Conservation (phyloP, 2,329 filamentous ascomycete genomes). For the Ascomycota sp. region DNA sequence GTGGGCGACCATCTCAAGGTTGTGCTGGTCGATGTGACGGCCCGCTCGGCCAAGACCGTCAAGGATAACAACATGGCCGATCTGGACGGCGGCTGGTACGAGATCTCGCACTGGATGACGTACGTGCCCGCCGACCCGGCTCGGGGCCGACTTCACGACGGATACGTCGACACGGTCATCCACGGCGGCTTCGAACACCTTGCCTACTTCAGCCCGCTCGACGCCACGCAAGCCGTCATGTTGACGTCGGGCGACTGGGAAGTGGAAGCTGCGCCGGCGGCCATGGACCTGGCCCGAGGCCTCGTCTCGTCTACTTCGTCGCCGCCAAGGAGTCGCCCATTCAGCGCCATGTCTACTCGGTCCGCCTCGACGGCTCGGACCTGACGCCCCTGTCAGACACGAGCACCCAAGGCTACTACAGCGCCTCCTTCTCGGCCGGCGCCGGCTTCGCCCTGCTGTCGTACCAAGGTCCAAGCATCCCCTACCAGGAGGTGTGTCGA, state of each 20-base stretch:
- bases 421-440: constrained; percentile 62
- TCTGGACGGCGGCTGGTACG: constrained; percentile 94
- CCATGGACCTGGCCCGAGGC: constrained; percentile 66
- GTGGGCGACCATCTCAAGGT: constrained; percentile 84
- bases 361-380: constrained; percentile 60
- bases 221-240: constrained; percentile 62
- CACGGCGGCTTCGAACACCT: constrained; percentile 76
- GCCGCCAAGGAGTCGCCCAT: constrained; percentile 73
- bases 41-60: constrained; percentile 56
- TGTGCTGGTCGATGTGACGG: constrained; percentile 59
- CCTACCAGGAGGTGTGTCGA: constrained; percentile 85
- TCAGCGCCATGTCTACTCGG: constrained; percentile 80
- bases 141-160: constrained; percentile 60
- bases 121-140: constrained; percentile 69
- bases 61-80: constrained; percentile 59
- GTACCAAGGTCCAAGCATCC: constrained; percentile 68
- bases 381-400: constrained; percentile 57
- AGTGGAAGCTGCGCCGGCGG: constrained; percentile 66
- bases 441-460: constrained; percentile 69
- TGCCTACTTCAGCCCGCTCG: constrained; percentile 78
- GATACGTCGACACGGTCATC: constrained; percentile 83
- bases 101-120: constrained; percentile 68
- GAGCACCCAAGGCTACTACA: constrained; percentile 56
- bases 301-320: constrained; percentile 80
- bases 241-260: constrained; percentile 86